Conservation (phyloP, 108 stramenopile genomes). For the Fragilariopsis cylindrus region DNA sequence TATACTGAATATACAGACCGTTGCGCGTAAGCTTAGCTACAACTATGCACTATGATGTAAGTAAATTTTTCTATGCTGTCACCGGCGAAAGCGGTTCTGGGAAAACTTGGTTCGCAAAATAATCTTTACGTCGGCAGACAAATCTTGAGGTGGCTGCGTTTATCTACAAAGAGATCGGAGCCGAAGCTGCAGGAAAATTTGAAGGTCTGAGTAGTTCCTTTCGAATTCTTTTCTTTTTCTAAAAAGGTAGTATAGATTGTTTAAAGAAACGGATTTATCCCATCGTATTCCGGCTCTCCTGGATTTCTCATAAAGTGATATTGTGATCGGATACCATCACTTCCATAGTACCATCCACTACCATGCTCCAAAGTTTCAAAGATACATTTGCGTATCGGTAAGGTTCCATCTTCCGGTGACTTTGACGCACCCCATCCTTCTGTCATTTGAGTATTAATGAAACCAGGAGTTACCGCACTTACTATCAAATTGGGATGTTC, state of each 20-base stretch:
- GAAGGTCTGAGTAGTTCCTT: too few species aligned
- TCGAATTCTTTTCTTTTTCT: too few species aligned
- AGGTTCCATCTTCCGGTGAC: conserved; percentile 53
- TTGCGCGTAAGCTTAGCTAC: too few species aligned
- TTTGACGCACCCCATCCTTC: conserved; percentile 51
- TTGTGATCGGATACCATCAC: conserved; percentile 57
- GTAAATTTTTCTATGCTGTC: too few species aligned
- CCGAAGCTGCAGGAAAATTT: too few species aligned
- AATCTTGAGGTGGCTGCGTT: too few species aligned
- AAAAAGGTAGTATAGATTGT: background rate
- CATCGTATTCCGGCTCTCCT: conserved; percentile 72
- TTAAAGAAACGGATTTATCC: conserved; percentile 21
- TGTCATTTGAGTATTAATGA: conserved; percentile 66
- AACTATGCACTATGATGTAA: too few species aligned
- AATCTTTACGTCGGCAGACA: too few species aligned
- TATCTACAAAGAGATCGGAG: too few species aligned
- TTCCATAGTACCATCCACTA: conserved; percentile 66
- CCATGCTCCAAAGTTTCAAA: conserved; percentile 30
- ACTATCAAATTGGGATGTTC: conserved; percentile 46
- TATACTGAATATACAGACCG: too few species aligned
- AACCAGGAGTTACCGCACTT: conserved; percentile 59
- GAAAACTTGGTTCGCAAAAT: too few species aligned
- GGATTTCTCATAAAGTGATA: conserved; percentile 63
- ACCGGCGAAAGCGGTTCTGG: too few species aligned
- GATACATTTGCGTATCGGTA: conserved; percentile 32